These are phyloP conservation scores for Herpetomonas samuelpessoai DNA, from an alignment of 208 protist species.

Conservation along the genomic window DNA sequence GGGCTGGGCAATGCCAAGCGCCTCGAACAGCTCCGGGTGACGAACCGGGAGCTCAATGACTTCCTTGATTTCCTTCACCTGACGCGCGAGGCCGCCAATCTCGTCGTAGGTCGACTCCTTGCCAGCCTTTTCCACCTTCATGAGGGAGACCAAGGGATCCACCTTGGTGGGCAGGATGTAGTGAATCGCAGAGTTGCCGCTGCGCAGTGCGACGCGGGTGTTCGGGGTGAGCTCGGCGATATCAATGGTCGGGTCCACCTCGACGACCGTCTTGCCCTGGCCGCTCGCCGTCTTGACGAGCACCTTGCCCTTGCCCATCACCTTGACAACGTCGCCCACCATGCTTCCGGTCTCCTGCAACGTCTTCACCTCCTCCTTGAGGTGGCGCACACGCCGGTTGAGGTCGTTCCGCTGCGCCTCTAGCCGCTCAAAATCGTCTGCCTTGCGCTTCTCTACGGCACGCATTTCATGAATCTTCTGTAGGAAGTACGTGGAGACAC, in stretches of 20 bases:
- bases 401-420: slow-evolving; percentile 88
- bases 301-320: slow-evolving; percentile 98
- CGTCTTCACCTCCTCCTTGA: slow-evolving; percentile 99
- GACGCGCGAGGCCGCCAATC: slow-evolving; percentile 99
- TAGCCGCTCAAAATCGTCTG: slow-evolving; percentile 84
- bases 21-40: slow-evolving; percentile 99
- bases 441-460: slow-evolving; percentile 78
- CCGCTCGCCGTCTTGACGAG: slow-evolving; percentile 95
- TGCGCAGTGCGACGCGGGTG: slow-evolving; percentile 97
- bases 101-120: slow-evolving; percentile 99
- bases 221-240: slow-evolving; percentile 92
- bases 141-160: slow-evolving; percentile 98
- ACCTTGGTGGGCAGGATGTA: slow-evolving; percentile 98
- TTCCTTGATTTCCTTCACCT: slow-evolving; percentile 97
- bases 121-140: slow-evolving; percentile 99
- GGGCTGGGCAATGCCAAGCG: slow-evolving; percentile 99
- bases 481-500: slow-evolving; percentile 85
- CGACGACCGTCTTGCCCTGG: slow-evolving; percentile 99
- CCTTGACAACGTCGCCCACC: slow-evolving; percentile 99
- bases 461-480: slow-evolving; percentile 90
- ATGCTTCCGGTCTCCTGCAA: slow-evolving; percentile 97
- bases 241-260: slow-evolving; percentile 97
- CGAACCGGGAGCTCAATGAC: slow-evolving; percentile 85
- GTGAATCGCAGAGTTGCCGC: slow-evolving; percentile 96
- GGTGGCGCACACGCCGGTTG: slow-evolving; percentile 93